Base-by-base conservation (phyloP, 495 filamentous ascomycete species). In the Talaromyces stipitatus region DNA sequence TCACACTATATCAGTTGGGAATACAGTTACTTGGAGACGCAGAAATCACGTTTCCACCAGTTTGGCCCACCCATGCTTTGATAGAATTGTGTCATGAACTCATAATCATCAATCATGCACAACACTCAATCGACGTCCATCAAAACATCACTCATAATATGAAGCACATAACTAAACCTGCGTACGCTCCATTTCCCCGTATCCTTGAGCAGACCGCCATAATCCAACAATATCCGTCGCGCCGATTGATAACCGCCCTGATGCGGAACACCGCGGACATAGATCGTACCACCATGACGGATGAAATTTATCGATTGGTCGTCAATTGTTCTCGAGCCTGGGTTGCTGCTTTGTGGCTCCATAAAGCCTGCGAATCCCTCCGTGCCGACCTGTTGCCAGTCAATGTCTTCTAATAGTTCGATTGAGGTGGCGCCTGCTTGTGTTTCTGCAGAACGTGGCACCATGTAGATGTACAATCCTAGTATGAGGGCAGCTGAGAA, bases 131-230 rank as follows among this genome's bases (percentile, higher is more conserved):
- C 72, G 24, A 71, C 66, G 60, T 77, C 74, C 65, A 75, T 74
- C 38, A 81, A 63, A 23, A 77, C 77, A 69, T 80, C 78, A 59
- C 77, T 79, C 76, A 81, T 80, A 16, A 79, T 80, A 54, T 76
- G 71, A 20, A 80, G 66, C 54, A 80, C 73, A 58, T 78, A 70
- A 0, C 70, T 73, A 55, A 77, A 76, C 20, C 77, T 75, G 51
- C 74, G 67, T 16, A 74, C 71, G 50, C 70, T 76, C 76, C 77
- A 79, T 54, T 76, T 73, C n/a, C 76, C 78, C 20, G 76, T 73
- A 56, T 79, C 76, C 59, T 78, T 75, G 23, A 81, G 63, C 16
- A 81, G 61, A 27, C 71, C 67, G 10, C 76, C 77, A 57, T 76
- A 81, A 64, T 80, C 76, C 27, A 78, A 64, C 18, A 81, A 57